Base-by-base conservation (phyloP, 2,329 filamentous ascomycete genomes). In the Claviceps humidiphila region DNA sequence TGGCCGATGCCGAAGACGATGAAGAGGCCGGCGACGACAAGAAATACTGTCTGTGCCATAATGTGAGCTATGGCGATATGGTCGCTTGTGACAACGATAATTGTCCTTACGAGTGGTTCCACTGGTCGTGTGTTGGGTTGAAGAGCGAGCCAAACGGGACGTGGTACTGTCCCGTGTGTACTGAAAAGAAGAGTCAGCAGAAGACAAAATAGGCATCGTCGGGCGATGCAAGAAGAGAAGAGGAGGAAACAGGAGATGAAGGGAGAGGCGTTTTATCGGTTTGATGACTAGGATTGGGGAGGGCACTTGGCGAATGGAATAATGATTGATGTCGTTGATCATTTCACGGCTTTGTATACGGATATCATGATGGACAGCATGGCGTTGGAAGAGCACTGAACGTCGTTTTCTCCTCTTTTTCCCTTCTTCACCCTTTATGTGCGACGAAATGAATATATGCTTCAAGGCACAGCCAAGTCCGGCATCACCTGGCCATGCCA, bases 21-120 rank as follows among this genome's bases (percentile, higher is more conserved):
- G 84, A 88, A 49, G 85, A 88, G 52, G 84, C 84, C 43, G 82
- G 81, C 51, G 83, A 84, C 56, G 85, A 89, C 67, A 84, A 85
- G 63, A 87, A 88, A 66, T 93, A 93, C 69, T 93, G 87, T 69
- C 75, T 84, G 34, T 93, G 87, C 66, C 84, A 90, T 65, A 85
- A 85, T 60, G 84, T 90, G 58, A 89, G 85, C 66, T 89, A 87
- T 63, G 87, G 87, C 55, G 85, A 91, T 63, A 93, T 93, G 87
- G 87, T 93, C 57, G 87, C 86, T 34, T 93, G 87, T 70, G 87
- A 93, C 71, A 91, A 91, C 66, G 81, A 85, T 53, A 77, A 83
- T 58, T 93, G 87, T 67, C 81, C 82, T 47, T 87, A 80, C 62
- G 87, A 93, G 69, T 93, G 87, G 87, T 93, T 93, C 66, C 87